Conservation (phyloP, 2,329 filamentous ascomycete species). For the Penicillium glabrum region DNA sequence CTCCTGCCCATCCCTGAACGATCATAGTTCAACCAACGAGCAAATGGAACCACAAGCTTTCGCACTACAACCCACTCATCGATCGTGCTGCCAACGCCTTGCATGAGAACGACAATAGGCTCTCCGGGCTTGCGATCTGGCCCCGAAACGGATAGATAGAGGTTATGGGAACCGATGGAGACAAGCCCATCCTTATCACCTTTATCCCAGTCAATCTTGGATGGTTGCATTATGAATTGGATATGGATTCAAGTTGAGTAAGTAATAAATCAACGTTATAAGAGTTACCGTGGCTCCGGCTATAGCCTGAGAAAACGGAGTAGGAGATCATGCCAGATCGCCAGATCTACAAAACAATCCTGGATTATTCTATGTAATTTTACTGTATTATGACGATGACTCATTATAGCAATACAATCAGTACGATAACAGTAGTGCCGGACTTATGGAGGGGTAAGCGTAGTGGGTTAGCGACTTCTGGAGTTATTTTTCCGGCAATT, state of each 20-base stretch:
- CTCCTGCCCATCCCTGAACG: slow-evolving; percentile 24
- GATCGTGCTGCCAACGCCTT: slow-evolving; percentile 20
- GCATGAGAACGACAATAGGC: slow-evolving; percentile 24
- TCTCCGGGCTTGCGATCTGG: slow-evolving; percentile 18
- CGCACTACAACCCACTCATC: slow-evolving; percentile 24
- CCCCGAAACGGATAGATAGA: slow-evolving; percentile 21
- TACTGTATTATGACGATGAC: too few relatives aligned
- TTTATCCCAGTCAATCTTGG: slow-evolving; percentile 11
- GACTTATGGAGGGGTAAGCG: too few relatives aligned
- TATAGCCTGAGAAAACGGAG: too few relatives aligned
- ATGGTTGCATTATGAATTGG: slow-evolving; percentile 9
- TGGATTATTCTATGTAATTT: too few relatives aligned
- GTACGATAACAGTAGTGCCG: too few relatives aligned
- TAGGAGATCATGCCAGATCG: too few relatives aligned
- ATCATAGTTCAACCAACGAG: slow-evolving; percentile 23
- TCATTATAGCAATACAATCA: too few relatives aligned
- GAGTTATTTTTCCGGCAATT: too few relatives aligned
- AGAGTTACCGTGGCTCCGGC: too few relatives aligned
- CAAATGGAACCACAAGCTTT: slow-evolving; percentile 18
- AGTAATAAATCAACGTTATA: neutral
- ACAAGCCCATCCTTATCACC: slow-evolving; percentile 18
- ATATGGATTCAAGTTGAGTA: neutral
- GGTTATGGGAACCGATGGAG: slow-evolving; percentile 18
- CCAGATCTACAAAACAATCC: too few relatives aligned
- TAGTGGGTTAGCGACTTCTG: too few relatives aligned